Evolutionary conservation across 2,329 filamentous ascomycete species (phyloP).

Genomic region (Intubia oerlemansii): DNA sequence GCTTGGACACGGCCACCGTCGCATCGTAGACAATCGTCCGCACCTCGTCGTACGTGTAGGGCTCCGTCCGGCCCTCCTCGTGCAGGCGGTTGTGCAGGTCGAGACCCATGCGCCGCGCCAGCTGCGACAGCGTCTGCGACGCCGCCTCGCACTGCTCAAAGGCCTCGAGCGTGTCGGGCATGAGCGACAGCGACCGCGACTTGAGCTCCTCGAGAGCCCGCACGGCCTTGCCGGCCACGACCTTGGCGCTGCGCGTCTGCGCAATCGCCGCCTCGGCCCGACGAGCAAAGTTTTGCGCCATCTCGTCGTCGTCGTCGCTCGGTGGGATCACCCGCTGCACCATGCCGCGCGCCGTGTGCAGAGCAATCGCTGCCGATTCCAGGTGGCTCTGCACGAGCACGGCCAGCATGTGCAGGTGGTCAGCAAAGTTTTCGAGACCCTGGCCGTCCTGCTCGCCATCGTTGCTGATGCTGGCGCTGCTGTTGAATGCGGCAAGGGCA

Average conservation of each 20-base stretch:
- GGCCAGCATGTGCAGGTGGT: constrained; percentile 59
- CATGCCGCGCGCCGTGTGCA: constrained; percentile 41
- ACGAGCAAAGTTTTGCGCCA: constrained; percentile 42
- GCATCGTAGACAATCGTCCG: constrained; percentile 28
- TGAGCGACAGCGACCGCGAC: constrained; percentile 51
- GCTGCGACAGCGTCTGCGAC: constrained; percentile 41
- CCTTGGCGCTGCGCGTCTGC: constrained; percentile 64
- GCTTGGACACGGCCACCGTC: constrained; percentile 13
- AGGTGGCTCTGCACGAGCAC: constrained; percentile 60
- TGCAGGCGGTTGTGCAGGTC: constrained; percentile 44
- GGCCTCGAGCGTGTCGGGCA: constrained; percentile 40
- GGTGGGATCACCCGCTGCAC: constrained; percentile 42
- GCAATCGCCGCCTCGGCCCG: constrained; percentile 52
- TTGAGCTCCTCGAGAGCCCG: constrained; percentile 60
- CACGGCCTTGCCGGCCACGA: constrained; percentile 58
- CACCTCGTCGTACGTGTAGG: constrained; percentile 45
- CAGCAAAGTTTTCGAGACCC: constrained; percentile 51
- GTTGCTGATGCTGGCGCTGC: constrained; percentile 4
- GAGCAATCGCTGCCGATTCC: constrained; percentile 51
- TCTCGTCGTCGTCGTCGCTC: constrained; percentile 41
- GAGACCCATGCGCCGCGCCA: constrained; percentile 45
- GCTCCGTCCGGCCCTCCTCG: constrained; percentile 49
- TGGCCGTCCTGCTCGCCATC: constrained; percentile 9
- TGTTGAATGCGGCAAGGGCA: too few species aligned
- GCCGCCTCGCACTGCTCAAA: constrained; percentile 51